These are phyloP conservation scores for Rachicladosporium sp. DNA, from an alignment of 2,329 filamentous ascomycete genomes.

Conservation along the genomic window DNA sequence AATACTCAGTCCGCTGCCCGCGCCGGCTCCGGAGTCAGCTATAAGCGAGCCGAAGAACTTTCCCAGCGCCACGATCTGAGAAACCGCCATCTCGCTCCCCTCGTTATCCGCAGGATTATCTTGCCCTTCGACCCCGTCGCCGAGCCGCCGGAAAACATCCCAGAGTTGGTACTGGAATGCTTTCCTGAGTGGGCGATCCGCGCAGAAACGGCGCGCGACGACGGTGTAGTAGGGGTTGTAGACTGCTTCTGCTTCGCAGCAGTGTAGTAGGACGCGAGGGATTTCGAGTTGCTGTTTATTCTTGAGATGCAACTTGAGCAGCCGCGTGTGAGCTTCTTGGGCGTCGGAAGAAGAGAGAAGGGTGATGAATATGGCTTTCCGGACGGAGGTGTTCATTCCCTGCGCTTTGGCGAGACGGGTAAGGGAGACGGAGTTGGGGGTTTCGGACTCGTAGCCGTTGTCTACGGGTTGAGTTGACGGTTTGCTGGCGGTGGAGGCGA, in stretches of 20 bases:
- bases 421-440: conserved; percentile 44
- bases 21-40: conserved; percentile 36
- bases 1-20: conserved; percentile 33
- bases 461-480: conserved; percentile 13
- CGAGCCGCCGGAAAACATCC: conserved; percentile 72
- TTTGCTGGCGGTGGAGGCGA: conserved; percentile 11
- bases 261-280: conserved; percentile 76
- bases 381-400: conserved; percentile 75
- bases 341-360: conserved; percentile 77
- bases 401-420: conserved; percentile 63
- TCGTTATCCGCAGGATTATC: conserved; percentile 45
- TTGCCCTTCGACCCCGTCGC: conserved; percentile 52
- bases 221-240: conserved; percentile 94
- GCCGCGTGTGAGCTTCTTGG: conserved; percentile 68
- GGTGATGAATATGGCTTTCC: conserved; percentile 83
- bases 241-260: conserved; percentile 64
- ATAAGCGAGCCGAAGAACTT: conserved; percentile 54
- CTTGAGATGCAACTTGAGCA: conserved; percentile 74
- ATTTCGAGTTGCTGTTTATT: conserved; percentile 78
- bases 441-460: conserved; percentile 14
- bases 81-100: conserved; percentile 41
- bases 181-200: conserved; percentile 60
- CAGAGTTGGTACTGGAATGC: conserved; percentile 80
- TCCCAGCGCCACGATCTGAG: conserved; percentile 51
- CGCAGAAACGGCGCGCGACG: conserved; percentile 66